Evolutionary conservation across 345 rosid species (phyloP).

Genomic region (Lepidium aucheri): DNA sequence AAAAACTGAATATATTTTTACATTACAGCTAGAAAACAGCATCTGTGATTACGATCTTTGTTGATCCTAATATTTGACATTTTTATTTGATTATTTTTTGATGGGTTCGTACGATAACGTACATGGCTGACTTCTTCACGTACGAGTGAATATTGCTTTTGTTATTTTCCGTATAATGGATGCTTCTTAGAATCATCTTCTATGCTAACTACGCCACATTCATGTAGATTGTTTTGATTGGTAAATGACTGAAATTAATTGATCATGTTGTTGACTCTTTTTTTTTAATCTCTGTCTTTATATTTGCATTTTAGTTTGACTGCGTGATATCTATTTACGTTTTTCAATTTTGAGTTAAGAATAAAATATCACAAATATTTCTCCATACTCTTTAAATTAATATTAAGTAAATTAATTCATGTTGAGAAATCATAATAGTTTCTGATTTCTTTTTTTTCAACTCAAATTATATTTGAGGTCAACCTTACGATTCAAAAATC

Average conservation of each 20-base stretch:
- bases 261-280: not conserved
- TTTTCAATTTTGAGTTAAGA: too few relatives aligned
- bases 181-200: constrained; percentile 1
- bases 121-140: constrained; percentile 4
- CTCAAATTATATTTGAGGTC: too few relatives aligned
- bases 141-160: constrained; percentile 1
- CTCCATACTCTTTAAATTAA: too few relatives aligned
- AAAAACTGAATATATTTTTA: not conserved
- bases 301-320: too few relatives aligned
- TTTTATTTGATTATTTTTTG: not conserved
- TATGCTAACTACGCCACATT: not conserved
- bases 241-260: not conserved
- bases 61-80: constrained; percentile 6
- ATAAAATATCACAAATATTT: too few relatives aligned
- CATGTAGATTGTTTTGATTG: not conserved
- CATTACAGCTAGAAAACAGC: not conserved
- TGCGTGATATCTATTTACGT: too few relatives aligned
- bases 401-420: too few relatives aligned
- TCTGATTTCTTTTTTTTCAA: too few relatives aligned
- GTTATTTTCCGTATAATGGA: not conserved
- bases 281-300: not conserved
- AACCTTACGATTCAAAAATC: too few relatives aligned
- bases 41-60: not conserved
- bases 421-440: too few relatives aligned
- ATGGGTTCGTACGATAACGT: not conserved